Base-by-base conservation (phyloP, 768 basidiomycete species). In the Jaapia argillacea region DNA sequence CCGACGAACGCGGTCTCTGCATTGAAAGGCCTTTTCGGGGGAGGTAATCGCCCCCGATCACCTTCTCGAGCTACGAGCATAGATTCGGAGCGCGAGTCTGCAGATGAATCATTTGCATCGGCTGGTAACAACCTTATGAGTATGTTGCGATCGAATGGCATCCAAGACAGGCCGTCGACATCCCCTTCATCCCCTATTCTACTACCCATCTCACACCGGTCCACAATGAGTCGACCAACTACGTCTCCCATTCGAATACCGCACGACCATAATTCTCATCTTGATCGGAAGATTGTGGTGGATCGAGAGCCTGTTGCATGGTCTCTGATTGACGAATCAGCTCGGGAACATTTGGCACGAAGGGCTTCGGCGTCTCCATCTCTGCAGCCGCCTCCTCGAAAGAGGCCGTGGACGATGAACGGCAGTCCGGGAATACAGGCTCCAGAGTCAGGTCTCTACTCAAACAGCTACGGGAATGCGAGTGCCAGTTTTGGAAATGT, bases 11-110 rank as follows among this genome's bases (percentile, higher is more conserved):
- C 74, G 6, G 75, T 81, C 14, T 71, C 77, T 4, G 69, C 79
- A 2, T 57, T 83, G 36, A 81, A 77, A 52, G 72, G 76, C 6
- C 57, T 85, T 24, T 81, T 82, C 50, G 60, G 67, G 24, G 62
- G 59, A 13, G 51, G 60, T 10, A 58, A 57, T 24, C 74, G 81
- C 4, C 76, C 79, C 26, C 72, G 77, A 3, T 79, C 80, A 3
- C 61, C 67, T 2, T 79, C 79, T 14, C 67, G 71, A 28, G 66
- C 74, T 13, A 63, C 71, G 5, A 68, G 70, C 4, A 56, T 68
- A 6, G 45, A 40, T 6, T 40, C 40, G 24, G 57, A 54, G 10
- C 66, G 45, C 0, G 60, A 55, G 12, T 51, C 57, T 24, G 39
- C 54, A n/a, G 66, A 78, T 42, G 78, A 78, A 13, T 79, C 79